Base-by-base conservation (phyloP, 192 early-diverging fungal species). In the Rhizoclosmatium sp. region DNA sequence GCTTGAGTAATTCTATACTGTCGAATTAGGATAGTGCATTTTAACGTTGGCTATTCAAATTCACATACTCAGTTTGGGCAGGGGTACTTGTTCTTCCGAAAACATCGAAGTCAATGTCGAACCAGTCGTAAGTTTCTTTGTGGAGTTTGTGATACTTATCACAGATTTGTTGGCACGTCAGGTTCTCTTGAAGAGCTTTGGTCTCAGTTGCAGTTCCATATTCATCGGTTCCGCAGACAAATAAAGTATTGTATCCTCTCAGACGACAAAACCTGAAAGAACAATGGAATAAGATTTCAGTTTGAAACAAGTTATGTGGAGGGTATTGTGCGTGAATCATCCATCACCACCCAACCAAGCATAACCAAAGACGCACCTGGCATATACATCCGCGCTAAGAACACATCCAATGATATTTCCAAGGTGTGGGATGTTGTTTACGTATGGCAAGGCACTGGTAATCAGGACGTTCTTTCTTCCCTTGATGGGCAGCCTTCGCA, bases 361-460 rank as follows among this genome's bases (percentile, higher is more conserved):
- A 31, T 31, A 31, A 31, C 31, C 31, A 31, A 66, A 2, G n/a
- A 59, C 42, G 0, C 82, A 91, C 86, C 96, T 92, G 41, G 97
- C 95, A 88, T 91, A 99, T 14, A 93, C 94, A 84, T 99, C 98
- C n/a, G 96, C 98, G 84, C 93, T 95, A 69, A 99, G 90, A 3
- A 96, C 95, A 65, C 95, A 97, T n/a, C 98, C 98, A 81, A 99
- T 95, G 83, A 99, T 94, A 89, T 99, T 99, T 74, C 98, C 98
- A 80, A 99, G 89, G 78, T 99, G 98, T 49, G 98, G 98, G 60
- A 99, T 92, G 82, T 99, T 99, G 92, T 99, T 99, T 54, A 97
- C 96, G 80, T 99, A 99, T 14, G 98, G 97, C 71, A 99, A 88
- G 4, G 98, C 98, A 49, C 92, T 93, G 7, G 98, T 99, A 78